Percentiles rank a stretch among this genome's conserved stretches.
phyloP scores from a whole-genome alignment of 2,329 filamentous ascomycete species.

The Aspergillus fumigatus region DNA sequence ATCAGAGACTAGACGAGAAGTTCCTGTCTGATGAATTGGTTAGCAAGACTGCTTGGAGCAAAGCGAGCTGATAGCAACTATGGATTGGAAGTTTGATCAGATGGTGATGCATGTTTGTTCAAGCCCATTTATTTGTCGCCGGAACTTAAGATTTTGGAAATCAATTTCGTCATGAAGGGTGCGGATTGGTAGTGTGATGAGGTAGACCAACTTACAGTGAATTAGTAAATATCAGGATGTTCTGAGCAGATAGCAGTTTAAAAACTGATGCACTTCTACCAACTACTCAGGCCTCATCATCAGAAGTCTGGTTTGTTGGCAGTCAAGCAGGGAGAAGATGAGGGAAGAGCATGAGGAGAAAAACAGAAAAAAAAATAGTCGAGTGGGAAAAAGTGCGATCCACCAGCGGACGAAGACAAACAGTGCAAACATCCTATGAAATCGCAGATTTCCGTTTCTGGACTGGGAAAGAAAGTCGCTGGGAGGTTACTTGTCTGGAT shows the following conservation, averaged over 20 bases:
- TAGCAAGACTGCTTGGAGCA: slow-evolving; percentile 5
- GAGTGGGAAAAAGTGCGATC: slow-evolving; percentile 9
- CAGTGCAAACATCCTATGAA: slow-evolving; percentile 34
- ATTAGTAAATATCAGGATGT: slow-evolving; percentile 12
- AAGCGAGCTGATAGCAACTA: neutral
- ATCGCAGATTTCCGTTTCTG: slow-evolving; percentile 34
- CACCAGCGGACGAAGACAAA: slow-evolving; percentile 24
- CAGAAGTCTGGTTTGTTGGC: slow-evolving; percentile 9
- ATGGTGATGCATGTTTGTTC: slow-evolving; percentile 61
- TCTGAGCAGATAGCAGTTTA: neutral
- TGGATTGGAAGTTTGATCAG: slow-evolving; percentile 36
- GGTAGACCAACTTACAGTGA: slow-evolving; percentile 23
- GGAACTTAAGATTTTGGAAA: slow-evolving; percentile 46
- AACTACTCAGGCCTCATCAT: slow-evolving; percentile 15
- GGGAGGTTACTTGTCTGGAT: neutral
- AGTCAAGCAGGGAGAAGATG: slow-evolving; percentile 15
- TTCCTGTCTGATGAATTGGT: slow-evolving; percentile 6
- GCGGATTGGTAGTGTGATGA: neutral
- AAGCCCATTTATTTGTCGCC: slow-evolving; percentile 52
- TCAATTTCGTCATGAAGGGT: slow-evolving; percentile 47
- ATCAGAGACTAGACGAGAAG: no score
- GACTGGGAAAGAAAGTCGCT: slow-evolving; percentile 13
- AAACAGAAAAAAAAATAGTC: slow-evolving; percentile 11
- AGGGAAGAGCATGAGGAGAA: slow-evolving; percentile 16
- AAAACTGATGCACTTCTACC: neutral